Base-by-base conservation (phyloP, 2,329 filamentous ascomycete species). In the Biscogniauxia marginata region DNA sequence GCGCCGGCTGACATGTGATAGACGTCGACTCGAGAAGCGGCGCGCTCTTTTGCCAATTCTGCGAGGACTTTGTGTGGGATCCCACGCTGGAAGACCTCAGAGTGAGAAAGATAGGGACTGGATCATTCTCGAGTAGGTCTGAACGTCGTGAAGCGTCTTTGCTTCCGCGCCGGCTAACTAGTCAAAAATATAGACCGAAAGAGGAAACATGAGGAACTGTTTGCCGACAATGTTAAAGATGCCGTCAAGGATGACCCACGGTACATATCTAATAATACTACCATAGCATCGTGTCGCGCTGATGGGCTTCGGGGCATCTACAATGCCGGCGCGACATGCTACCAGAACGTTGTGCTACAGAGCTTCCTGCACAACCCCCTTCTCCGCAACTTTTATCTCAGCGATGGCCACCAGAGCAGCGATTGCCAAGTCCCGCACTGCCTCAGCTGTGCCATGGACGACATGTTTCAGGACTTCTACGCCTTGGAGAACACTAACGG, bases 291-390 rank as follows among this genome's bases (percentile, higher is more conserved):
- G 11, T 97, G 93, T 70, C 86, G 90, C 55, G 92, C 91, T 18
- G 92, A 89, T 63, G 93, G 95, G 8, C 84, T 97, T 43, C 86
- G 95, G 34, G 93, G 93, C 25, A 88, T 99, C 58, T 97, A 96
- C 74, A 99, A 98, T 69, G 93, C 96, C 71, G 95, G 93, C n/a
- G 92, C 96, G 56, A 98, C 95, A 9, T 99, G 93, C 77, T 99
- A 97, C 74, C 93, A 98, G 82, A 96, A 95, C 66, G 93, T 97
- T 24, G 92, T 98, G 49, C 80, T 99, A 16, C 95, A 98, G 73
- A 92, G 89, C 55, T 86, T 99, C 65, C 84, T 98, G 53, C 93
- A 97, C 76, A 97, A 98, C 69, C 93, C 93, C 0, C 82, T 97
- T 46, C 83, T 99, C 24, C 87, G 91, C 57, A 93, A 93, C 65